Conservation (phyloP, 2,329 filamentous ascomycete species). For the Elsinoe arachidis region DNA sequence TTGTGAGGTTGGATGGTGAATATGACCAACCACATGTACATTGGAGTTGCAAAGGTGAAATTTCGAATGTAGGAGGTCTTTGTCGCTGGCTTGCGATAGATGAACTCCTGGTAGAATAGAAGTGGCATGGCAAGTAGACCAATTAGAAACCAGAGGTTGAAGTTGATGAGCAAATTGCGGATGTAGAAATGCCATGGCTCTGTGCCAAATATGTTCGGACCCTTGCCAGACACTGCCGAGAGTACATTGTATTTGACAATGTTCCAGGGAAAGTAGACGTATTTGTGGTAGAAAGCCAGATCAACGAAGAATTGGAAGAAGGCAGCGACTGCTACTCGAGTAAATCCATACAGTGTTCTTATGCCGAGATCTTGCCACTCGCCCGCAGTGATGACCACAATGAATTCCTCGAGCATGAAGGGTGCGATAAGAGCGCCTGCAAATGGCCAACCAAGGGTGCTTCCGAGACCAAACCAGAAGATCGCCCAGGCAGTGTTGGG, state of each 20-base stretch:
- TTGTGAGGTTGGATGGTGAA: conserved; percentile 94
- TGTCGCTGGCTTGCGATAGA: conserved; percentile 53
- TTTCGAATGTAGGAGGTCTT: conserved; percentile 65
- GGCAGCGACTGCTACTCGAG: conserved; percentile 50
- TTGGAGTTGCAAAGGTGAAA: conserved; percentile 69
- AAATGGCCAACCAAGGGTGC: conserved; percentile 90
- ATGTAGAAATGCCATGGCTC: conserved; percentile 97
- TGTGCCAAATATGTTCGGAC: conserved; percentile 87
- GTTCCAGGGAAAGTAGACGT: conserved; percentile 74
- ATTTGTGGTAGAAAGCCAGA: conserved; percentile 73
- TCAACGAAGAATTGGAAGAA: conserved; percentile 56
- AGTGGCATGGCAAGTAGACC: conserved; percentile 68
- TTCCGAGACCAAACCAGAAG: conserved; percentile 81
- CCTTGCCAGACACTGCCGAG: conserved; percentile 53
- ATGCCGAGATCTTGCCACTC: conserved; percentile 42
- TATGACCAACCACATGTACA: conserved; percentile 89
- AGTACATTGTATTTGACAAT: conserved; percentile 96
- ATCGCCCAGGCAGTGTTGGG: conserved; percentile 75
- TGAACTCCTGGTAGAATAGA: conserved; percentile 61
- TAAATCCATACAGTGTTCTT: conserved; percentile 29
- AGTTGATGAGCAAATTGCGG: conserved; percentile 84
- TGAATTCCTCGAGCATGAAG: conserved; percentile 68
- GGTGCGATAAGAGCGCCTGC: conserved; percentile 72
- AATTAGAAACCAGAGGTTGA: conserved; percentile 86
- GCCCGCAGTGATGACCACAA: conserved; percentile 42